Conservation (phyloP, 2,329 filamentous ascomycete species). For the Ophiostoma australiae region DNA sequence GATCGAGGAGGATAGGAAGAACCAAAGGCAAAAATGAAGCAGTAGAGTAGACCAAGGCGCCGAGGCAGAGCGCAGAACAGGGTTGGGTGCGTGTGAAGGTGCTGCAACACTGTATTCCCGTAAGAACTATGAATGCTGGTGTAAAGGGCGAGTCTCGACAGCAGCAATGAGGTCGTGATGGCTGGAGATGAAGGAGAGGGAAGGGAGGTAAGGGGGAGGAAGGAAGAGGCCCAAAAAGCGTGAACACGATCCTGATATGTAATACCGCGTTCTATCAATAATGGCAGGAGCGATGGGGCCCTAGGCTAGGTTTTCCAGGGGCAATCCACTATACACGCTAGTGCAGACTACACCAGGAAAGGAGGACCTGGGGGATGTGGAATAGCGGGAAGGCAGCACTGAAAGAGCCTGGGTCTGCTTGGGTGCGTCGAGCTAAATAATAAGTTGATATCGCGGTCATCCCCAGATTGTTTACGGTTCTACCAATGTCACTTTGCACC, state of each 20-base stretch:
- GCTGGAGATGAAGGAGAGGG: not conserved
- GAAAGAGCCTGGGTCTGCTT: not conserved
- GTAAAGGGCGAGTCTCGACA: not conserved
- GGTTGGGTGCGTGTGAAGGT: not conserved
- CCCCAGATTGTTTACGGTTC: not conserved
- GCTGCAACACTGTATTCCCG: not conserved
- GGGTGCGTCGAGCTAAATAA: no score
- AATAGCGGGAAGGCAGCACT: slow-evolving; percentile 9
- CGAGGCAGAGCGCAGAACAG: not conserved
- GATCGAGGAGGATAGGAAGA: not conserved
- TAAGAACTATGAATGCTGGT: not conserved
- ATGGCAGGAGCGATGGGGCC: slow-evolving; percentile 2
- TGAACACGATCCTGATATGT: not conserved
- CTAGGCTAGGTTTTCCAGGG: slow-evolving; percentile 6
- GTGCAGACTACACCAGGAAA: not conserved
- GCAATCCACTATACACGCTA: not conserved
- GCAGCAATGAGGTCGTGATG: not conserved
- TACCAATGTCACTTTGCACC: not conserved
- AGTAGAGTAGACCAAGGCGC: not conserved
- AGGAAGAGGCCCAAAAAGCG: not conserved
- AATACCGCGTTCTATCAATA: not conserved
- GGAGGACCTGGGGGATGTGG: not conserved
- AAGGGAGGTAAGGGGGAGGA: not conserved
- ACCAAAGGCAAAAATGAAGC: not conserved
- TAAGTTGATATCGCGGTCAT: no score